phyloP scores from a whole-genome alignment of 768 basidiomycete genomes.

The Pulveroboletus sp. region DNA sequence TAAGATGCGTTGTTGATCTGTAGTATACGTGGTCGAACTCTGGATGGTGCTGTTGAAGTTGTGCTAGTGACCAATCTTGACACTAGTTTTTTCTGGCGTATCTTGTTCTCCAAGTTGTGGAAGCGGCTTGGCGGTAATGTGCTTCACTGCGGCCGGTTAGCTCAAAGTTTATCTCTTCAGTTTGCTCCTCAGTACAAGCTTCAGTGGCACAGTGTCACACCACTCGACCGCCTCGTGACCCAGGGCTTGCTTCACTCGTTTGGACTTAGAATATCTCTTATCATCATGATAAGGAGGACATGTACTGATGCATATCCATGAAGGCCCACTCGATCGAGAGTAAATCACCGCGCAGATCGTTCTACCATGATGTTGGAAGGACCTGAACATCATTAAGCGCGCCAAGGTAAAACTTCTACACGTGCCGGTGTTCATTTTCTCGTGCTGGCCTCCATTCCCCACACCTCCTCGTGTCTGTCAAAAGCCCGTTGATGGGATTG shows the following conservation, averaged over 20 bases:
- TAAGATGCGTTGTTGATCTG: slow-evolving; percentile 24
- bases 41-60: slow-evolving; percentile 1
- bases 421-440: slow-evolving; percentile 23
- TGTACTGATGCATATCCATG: too few species aligned
- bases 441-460: slow-evolving; percentile 1
- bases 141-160: slow-evolving; percentile 3
- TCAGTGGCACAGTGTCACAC: neutral
- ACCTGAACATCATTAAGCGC: neutral
- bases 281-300: too few species aligned
- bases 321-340: too few species aligned
- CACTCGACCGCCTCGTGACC: neutral
- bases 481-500: neutral
- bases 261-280: too few species aligned
- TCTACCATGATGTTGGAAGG: slow-evolving; percentile 1
- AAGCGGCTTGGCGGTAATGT: neutral
- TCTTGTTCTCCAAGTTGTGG: neutral
- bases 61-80: neutral
- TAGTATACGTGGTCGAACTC: slow-evolving; percentile 6
- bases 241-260: too few species aligned
- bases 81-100: slow-evolving; percentile 3
- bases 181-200: too few species aligned
- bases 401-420: slow-evolving; percentile 7
- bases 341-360: too few species aligned
- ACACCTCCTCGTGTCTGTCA: slow-evolving; percentile 16
- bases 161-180: slow-evolving; percentile 8